A percentile compares a stretch with the other conserved stretches of the same genome.
Evolutionary conservation across 1,139 yeast genomes (phyloP).

Genomic region (Kodamaea derodonti): DNA sequence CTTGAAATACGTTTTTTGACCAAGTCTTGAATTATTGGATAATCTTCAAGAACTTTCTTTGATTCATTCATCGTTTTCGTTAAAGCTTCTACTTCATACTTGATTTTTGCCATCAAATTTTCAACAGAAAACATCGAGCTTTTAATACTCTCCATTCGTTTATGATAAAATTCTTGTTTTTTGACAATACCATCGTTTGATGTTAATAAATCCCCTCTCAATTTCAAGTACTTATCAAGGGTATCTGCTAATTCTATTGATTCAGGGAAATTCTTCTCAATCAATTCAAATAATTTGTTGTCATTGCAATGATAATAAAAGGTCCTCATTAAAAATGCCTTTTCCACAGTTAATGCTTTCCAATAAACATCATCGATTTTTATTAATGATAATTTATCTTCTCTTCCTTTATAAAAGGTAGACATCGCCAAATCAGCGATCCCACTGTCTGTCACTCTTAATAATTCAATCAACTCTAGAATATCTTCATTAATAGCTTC

Average conservation of each 20-base stretch:
- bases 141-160: constrained; percentile 12
- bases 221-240: constrained; percentile 49
- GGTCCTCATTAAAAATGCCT: constrained; percentile 66
- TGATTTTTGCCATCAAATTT: constrained; percentile 11
- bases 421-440: constrained; percentile 67
- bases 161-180: constrained; percentile 10
- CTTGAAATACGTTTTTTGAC: constrained; percentile 10
- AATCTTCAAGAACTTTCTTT: constrained; percentile 10
- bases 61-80: constrained; percentile 10
- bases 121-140: constrained; percentile 14
- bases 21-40: constrained; percentile 10
- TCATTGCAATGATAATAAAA: constrained; percentile 63
- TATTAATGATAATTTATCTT: constrained; percentile 57
- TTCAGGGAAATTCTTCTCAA: constrained; percentile 79
- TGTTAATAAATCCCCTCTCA: constrained; percentile 36
- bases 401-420: constrained; percentile 56
- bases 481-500: constrained; percentile 66
- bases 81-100: constrained; percentile 13
- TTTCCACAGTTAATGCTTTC: constrained; percentile 69
- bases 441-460: constrained; percentile 63
- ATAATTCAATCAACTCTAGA: constrained; percentile 62
- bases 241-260: constrained; percentile 66
- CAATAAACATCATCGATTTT: constrained; percentile 61
- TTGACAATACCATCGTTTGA: constrained; percentile 24
- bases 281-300: constrained; percentile 47